Conservation (phyloP, 2,329 filamentous ascomycete species). For the Colletotrichum tropicicola region DNA sequence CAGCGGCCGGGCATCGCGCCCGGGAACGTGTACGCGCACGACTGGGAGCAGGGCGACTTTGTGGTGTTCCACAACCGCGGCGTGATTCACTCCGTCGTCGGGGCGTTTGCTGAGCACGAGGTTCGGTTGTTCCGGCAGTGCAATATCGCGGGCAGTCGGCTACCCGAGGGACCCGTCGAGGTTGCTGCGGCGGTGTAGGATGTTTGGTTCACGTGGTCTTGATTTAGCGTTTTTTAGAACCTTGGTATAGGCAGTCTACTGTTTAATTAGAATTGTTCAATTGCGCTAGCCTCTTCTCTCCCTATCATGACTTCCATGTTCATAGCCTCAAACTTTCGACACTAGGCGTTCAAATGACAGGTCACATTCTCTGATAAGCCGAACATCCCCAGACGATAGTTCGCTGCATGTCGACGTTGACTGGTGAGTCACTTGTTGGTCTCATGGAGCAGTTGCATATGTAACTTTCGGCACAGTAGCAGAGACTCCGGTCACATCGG, state of each 20-base stretch:
- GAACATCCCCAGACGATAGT: not conserved
- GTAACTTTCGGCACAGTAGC: not conserved
- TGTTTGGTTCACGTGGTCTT: not conserved
- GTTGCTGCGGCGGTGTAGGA: conserved; percentile 8
- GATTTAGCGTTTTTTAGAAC: not conserved
- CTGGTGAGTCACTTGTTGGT: conserved; percentile 2
- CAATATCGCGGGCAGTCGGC: conserved; percentile 74
- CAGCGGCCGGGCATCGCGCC: conserved; percentile 79
- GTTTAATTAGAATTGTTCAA: not conserved
- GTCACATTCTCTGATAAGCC: not conserved
- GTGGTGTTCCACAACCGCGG: conserved; percentile 84
- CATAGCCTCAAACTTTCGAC: not conserved
- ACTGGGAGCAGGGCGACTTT: conserved; percentile 81
- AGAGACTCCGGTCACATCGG: not conserved
- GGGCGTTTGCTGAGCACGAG: conserved; percentile 77
- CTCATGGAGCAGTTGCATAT: not conserved
- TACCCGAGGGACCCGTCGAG: conserved; percentile 58
- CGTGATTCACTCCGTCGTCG: conserved; percentile 78
- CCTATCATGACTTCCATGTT: not conserved
- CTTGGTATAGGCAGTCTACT: not conserved
- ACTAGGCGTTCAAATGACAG: not conserved
- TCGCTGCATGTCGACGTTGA: not conserved
- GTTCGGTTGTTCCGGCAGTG: conserved; percentile 81
- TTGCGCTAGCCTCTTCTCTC: too few species aligned
- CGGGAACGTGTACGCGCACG: conserved; percentile 73